A percentile compares a stretch with the other conserved stretches of the same genome.
Evolutionary conservation across 2,329 filamentous ascomycete genomes (phyloP).

Genomic region (Beauveria australis): DNA sequence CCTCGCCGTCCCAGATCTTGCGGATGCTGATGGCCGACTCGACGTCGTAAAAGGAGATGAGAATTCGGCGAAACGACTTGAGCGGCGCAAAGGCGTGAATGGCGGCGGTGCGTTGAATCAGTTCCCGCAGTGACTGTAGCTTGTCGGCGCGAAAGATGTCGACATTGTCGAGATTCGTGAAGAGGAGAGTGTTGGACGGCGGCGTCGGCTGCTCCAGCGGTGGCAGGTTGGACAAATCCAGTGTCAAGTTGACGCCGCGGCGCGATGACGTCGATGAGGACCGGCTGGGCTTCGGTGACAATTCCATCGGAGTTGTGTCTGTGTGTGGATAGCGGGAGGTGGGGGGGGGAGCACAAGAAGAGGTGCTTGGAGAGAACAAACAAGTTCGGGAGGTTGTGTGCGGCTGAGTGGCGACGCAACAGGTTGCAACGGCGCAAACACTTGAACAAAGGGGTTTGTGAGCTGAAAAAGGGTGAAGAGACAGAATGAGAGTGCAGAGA

Average conservation of each 20-base stretch:
- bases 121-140: slow-evolving; percentile 62
- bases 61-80: slow-evolving; percentile 74
- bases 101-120: slow-evolving; percentile 60
- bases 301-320: slow-evolving; percentile 23
- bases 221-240: slow-evolving; percentile 68
- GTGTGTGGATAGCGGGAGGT: not conserved
- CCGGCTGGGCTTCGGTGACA: slow-evolving; percentile 29
- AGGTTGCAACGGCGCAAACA: not conserved
- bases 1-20: slow-evolving; percentile 64
- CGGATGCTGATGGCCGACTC: slow-evolving; percentile 64
- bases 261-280: slow-evolving; percentile 39
- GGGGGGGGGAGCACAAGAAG: not conserved
- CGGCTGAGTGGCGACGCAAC: not conserved
- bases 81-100: slow-evolving; percentile 74
- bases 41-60: slow-evolving; percentile 67
- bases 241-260: slow-evolving; percentile 45
- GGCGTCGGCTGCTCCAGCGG: slow-evolving; percentile 62
- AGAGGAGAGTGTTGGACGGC: slow-evolving; percentile 75
- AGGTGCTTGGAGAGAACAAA: not conserved
- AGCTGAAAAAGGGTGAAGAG: not conserved
- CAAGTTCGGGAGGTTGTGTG: not conserved
- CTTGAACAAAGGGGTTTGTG: not conserved
- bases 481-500: not conserved
- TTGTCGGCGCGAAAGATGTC: slow-evolving; percentile 69
- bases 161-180: slow-evolving; percentile 68